A percentile compares a stretch with the other conserved stretches of the same genome.
Conservation (phyloP, 75 land plant species). For the Sequoiadendron giganteum region DNA sequence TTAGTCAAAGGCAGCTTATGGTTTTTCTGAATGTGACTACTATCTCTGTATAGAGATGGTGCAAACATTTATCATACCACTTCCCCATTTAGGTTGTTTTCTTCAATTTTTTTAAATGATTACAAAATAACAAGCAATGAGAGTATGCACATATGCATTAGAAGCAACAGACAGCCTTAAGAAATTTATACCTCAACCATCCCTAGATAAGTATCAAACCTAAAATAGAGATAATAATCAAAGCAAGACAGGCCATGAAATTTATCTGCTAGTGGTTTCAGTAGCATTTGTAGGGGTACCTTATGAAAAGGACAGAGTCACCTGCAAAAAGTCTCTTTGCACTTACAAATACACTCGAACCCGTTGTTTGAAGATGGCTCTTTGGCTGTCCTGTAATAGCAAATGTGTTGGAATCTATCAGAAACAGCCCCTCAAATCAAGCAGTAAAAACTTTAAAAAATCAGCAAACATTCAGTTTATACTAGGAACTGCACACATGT, state of each 20-base stretch:
- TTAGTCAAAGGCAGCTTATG: not conserved
- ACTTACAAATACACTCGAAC: slow-evolving; percentile 92
- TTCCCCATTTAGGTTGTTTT: not conserved
- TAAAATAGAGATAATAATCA: not conserved
- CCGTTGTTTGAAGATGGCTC: slow-evolving; percentile 81
- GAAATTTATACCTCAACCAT: not conserved
- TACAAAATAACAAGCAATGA: not conserved
- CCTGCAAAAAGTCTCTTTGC: slow-evolving; percentile 85
- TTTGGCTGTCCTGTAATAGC: slow-evolving; percentile 71
- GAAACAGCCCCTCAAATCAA: slow-evolving; percentile 4
- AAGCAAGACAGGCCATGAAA: no score
- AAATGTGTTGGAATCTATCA: not conserved
- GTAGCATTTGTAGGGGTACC: slow-evolving; percentile 23
- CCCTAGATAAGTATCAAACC: not conserved
- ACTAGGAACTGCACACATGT: not conserved
- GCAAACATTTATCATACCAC: not conserved
- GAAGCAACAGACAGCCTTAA: not conserved
- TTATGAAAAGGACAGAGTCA: slow-evolving; percentile 80
- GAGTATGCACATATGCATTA: not conserved
- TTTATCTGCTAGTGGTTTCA: not conserved
- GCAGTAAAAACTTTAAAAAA: not conserved
- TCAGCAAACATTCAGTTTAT: not conserved
- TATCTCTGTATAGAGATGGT: not conserved
- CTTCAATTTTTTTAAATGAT: not conserved
- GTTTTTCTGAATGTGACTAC: not conserved